These are phyloP conservation scores for Sarcodon sp. DNA, from an alignment of 768 basidiomycete genomes.

Conservation along the genomic window DNA sequence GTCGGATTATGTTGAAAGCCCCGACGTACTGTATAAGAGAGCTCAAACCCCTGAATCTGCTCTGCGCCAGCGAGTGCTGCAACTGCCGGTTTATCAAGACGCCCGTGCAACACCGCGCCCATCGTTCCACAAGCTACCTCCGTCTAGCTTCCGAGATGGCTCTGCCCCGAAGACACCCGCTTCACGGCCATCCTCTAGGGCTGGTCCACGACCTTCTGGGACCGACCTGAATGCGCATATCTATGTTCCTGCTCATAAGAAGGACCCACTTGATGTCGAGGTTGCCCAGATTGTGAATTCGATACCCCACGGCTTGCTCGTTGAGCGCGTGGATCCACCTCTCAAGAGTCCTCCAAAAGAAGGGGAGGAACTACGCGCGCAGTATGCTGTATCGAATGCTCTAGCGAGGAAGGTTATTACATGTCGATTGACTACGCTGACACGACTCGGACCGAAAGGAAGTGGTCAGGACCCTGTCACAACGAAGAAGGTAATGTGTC, in stretches of 20 bases:
- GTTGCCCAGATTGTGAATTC: constrained; percentile 66
- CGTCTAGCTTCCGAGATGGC: constrained; percentile 66
- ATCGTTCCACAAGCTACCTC: constrained; percentile 33
- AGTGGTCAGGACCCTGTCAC: constrained; percentile 22
- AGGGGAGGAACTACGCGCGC: constrained; percentile 71
- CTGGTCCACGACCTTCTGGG: constrained; percentile 56
- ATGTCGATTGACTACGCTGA: constrained; percentile 69
- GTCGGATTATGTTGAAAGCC: constrained; percentile 34
- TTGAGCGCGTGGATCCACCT: constrained; percentile 75
- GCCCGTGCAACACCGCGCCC: constrained; percentile 34
- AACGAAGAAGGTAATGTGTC: constrained; percentile 81
- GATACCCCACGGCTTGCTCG: constrained; percentile 61
- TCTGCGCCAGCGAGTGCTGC: no score
- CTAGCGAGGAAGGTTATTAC: constrained; percentile 65
- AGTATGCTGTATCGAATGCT: constrained; percentile 70
- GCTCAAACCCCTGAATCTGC: no score
- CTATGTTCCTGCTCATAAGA: constrained; percentile 51
- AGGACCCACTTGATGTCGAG: constrained; percentile 76
- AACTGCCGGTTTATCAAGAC: neutral
- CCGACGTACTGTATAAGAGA: no score
- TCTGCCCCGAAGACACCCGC: constrained; percentile 34
- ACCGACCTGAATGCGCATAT: constrained; percentile 32
- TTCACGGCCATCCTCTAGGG: constrained; percentile 54
- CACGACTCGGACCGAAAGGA: constrained; percentile 36
- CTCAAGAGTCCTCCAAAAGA: constrained; percentile 50